Base-by-base conservation (phyloP, 139 green algal species). In the Zygnema circumcarinatum region DNA sequence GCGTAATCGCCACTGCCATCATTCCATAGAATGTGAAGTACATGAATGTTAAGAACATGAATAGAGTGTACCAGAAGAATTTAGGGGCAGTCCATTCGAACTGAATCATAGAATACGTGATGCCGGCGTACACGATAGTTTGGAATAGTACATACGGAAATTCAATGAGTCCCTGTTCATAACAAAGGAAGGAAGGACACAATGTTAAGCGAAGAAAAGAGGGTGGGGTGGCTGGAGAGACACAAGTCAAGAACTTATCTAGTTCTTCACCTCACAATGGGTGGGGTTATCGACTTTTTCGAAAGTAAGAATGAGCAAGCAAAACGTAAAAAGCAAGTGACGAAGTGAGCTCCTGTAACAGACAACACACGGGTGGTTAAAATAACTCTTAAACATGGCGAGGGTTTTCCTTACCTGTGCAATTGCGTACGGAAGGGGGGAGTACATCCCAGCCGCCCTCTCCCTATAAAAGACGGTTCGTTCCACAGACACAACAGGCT, bases 11-110 rank as follows among this genome's bases (percentile, higher is more conserved):
- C 29, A 95, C 87, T 42, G 75, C 68, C 81, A 94, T 87, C 29
- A 93, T 90, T 33, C 93, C 93, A 69, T 90, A 95, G 73, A 81
- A 91, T 32, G 92, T 95, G 87, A 95, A 95, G 38, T 90, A 89
- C 29, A 82, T 68, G 38, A 95, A 85, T 1, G 92, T 94, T 53
- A 95, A 83, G 53, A 87, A 91, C 31, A 93, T 94, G 74, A 92
- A 93, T 39, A 95, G 69, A 11, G 76, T n/a, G 78, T 94, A 95
- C 87, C 85, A 94, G 84, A 92, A 95, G 82, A 95, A 95, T 75
- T 94, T 94, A 72, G 22, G 62, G 35, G 88, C 84, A 2, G 79
- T 94, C 91, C 68, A 94, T 80, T 62, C 62, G 40, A 56, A 86
- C 33, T 92, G 85, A 1, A 92, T 92, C 25, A 95, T 83, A 11